Conservation (phyloP, 108 stramenopile species). For the Nitzschia inconspicua region DNA sequence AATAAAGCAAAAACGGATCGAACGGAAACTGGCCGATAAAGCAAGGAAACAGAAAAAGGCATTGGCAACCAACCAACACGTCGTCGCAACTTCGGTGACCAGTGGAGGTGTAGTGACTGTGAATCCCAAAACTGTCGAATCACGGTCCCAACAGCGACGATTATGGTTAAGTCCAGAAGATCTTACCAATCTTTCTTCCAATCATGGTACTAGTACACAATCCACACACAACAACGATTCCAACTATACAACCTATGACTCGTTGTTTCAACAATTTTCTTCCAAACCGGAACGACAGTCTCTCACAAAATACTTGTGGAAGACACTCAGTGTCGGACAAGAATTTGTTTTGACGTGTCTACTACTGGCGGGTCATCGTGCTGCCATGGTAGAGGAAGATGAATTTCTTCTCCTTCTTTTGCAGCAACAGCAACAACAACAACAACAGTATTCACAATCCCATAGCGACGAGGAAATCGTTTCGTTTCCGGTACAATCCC, state of each 20-base stretch:
- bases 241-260: background rate
- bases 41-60: too few species aligned
- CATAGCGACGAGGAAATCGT: conserved; percentile 7
- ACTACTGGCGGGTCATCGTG: conserved; percentile 48
- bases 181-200: background rate
- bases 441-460: too few species aligned
- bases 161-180: conserved; percentile 10
- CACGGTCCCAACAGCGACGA: too few species aligned
- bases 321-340: conserved; percentile 59
- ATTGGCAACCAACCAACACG: too few species aligned
- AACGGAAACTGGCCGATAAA: too few species aligned
- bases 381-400: conserved; percentile 21
- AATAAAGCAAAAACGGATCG: too few species aligned
- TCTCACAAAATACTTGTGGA: background rate
- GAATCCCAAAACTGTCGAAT: too few species aligned
- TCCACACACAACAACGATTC: background rate
- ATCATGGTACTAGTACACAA: background rate
- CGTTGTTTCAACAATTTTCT: conserved; percentile 18
- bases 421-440: too few species aligned
- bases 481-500: background rate
- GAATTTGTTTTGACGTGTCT: conserved; percentile 62
- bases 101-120: too few species aligned
- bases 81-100: too few species aligned
- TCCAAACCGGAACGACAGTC: background rate
- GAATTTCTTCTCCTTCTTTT: background rate